Evolutionary conservation across 2,329 filamentous ascomycete genomes (phyloP), one percentile per base, ranked within the genome.

Genomic region (Fusarium sp.): DNA sequence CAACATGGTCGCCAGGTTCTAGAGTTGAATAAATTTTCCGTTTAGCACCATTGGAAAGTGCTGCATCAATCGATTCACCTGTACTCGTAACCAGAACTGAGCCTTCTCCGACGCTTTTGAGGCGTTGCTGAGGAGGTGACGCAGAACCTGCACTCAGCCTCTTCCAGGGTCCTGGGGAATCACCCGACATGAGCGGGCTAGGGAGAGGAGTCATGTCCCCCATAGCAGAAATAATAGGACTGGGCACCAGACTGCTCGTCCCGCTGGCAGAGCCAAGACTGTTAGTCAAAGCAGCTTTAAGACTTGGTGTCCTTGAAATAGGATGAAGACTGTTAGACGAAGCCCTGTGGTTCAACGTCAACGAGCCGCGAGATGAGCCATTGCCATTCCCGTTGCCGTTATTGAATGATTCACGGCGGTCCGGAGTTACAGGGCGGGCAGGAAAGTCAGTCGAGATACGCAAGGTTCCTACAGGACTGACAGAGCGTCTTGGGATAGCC

Each of bases 191-290:
- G 48, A 95, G 85, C 7, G 93, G 93, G 26, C 93, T 95, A 5
- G 93, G 93, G 37, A 96, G 83, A 60, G 93, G 93, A 6, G 93
- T 95, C 69, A 96, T 83, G 78, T 94, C 91, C 67, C 90, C 90
- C 89, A 94, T 91, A 48, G 92, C 92, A 64, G 90, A 87, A 59
- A 94, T 88, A 70, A 92, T 88, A 6, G 92, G 92, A 60, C 92
- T 94, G 10, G 92, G 88, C n/a, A 92, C 85, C 33, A 87, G 83
- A 6, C 92, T 94, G 75, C 88, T 91, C 15, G 91, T 86, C 3
- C 89, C 85, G 40, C 88, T 90, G 18, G 80, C 77, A 32, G 83
- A 79, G 44, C 86, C 84, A 37, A 89, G 82, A 66, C 83, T 83
- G 75, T 83, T 84, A 46, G 83, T 80, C 20, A 89, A 79, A 49